A percentile compares a stretch with the other conserved stretches of the same genome.
phyloP scores from a whole-genome alignment of 176 grass and related monocot genomes.

The Canna indica region DNA sequence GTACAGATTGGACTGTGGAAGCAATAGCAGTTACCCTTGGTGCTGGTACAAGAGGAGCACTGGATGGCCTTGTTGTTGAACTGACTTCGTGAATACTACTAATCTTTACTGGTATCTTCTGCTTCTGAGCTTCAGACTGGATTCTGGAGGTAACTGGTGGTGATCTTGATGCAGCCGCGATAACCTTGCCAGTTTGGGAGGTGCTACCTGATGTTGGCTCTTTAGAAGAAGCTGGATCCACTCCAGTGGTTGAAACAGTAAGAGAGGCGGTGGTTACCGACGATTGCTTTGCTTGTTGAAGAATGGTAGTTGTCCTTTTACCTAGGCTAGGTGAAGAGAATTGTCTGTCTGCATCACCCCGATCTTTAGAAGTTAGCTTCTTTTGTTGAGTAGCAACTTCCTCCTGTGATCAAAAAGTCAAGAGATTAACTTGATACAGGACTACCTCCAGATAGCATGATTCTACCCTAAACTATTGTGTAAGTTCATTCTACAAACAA shows the following conservation, averaged over 20 bases:
- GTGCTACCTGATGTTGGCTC: constrained; percentile 28
- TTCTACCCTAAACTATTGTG: background rate
- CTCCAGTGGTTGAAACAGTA: constrained; percentile 18
- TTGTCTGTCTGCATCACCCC: constrained; percentile 35
- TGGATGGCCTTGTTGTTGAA: constrained; percentile 49
- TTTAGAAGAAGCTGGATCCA: constrained; percentile 21
- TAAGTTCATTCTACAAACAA: no score
- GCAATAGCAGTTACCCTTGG: constrained; percentile 29
- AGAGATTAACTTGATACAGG: background rate
- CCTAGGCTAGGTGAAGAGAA: constrained; percentile 39
- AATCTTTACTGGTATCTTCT: constrained; percentile 18
- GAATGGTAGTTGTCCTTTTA: constrained; percentile 37
- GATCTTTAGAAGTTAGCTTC: constrained; percentile 46
- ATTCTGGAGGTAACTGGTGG: constrained; percentile 19
- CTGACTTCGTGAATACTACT: constrained; percentile 17
- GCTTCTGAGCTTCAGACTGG: constrained; percentile 31
- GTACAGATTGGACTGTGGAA: constrained; percentile 37
- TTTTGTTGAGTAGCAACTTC: constrained; percentile 34
- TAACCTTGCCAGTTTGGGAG: constrained; percentile 26
- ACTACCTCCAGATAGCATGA: background rate
- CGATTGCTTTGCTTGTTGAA: constrained; percentile 39
- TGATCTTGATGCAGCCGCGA: constrained; percentile 22
- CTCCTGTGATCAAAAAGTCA: constrained; percentile 53
- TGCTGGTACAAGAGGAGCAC: constrained; percentile 65
- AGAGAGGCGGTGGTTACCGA: constrained; percentile 26